Conservation (phyloP, 208 protist species). For the Naegleria lovaniensis region DNA sequence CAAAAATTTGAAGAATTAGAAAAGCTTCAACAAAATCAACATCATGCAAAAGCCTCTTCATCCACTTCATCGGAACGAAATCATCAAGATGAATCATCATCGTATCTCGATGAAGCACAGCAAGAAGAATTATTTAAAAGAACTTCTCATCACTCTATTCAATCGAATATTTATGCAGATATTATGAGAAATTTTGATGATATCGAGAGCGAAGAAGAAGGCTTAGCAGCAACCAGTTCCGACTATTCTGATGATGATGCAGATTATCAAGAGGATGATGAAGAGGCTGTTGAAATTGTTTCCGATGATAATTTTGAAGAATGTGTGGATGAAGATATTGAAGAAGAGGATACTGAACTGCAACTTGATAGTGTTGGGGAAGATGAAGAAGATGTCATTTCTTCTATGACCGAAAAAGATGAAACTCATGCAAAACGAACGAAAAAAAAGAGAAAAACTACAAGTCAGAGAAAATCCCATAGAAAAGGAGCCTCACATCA, state of each 20-base stretch:
- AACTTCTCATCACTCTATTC: background rate
- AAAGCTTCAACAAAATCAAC: background rate
- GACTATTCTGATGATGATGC: background rate
- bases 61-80: background rate
- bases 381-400: background rate
- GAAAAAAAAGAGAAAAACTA: background rate
- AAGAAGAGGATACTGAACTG: background rate
- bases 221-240: background rate
- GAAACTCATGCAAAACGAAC: background rate
- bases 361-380: background rate
- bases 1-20: background rate
- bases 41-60: background rate
- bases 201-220: background rate
- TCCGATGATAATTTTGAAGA: too few relatives aligned
- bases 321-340: background rate
- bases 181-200: background rate
- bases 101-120: background rate
- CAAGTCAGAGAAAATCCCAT: background rate
- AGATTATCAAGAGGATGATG: background rate
- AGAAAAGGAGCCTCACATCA: background rate
- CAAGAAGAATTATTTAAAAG: background rate
- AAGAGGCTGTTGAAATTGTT: too few relatives aligned
- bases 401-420: too few relatives aligned
- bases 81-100: background rate
- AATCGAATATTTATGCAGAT: background rate